Conservation (phyloP, 2,329 filamentous ascomycete species). For the Nakataea oryzae region DNA sequence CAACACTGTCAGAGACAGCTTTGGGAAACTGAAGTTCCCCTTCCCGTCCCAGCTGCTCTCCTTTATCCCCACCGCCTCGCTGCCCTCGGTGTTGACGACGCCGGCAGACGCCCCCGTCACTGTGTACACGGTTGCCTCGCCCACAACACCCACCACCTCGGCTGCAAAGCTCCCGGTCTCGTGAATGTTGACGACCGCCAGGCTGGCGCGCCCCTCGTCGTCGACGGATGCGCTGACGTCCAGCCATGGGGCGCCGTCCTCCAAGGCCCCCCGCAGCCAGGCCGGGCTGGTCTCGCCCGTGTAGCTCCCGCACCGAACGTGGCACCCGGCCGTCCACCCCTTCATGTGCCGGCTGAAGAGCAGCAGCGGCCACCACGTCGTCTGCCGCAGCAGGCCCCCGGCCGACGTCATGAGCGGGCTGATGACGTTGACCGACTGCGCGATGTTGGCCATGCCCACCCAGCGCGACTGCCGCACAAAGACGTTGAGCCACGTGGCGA, state of each 20-base stretch:
- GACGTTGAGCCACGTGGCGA: constrained; percentile 65
- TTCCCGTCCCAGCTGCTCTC: constrained; percentile 53
- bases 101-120: constrained; percentile 47
- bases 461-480: constrained; percentile 62
- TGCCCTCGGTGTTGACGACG: constrained; percentile 51
- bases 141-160: constrained; percentile 43
- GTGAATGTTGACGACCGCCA: constrained; percentile 66
- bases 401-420: constrained; percentile 63
- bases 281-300: constrained; percentile 53
- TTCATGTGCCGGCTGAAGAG: constrained; percentile 66
- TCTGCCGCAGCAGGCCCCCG: constrained; percentile 55
- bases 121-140: constrained; percentile 48
- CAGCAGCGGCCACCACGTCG: constrained; percentile 65
- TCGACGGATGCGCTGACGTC: constrained; percentile 54
- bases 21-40: constrained; percentile 54
- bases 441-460: constrained; percentile 70
- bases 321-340: constrained; percentile 55
- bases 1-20: constrained; percentile 60
- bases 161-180: constrained; percentile 49
- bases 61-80: constrained; percentile 38
- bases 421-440: constrained; percentile 70
- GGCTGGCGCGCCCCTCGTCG: constrained; percentile 46
- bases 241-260: constrained; percentile 50
- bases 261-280: constrained; percentile 55
- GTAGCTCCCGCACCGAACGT: constrained; percentile 55